phyloP scores from a whole-genome alignment of 176 grass and related monocot genomes.

The Carex myosuroides region DNA sequence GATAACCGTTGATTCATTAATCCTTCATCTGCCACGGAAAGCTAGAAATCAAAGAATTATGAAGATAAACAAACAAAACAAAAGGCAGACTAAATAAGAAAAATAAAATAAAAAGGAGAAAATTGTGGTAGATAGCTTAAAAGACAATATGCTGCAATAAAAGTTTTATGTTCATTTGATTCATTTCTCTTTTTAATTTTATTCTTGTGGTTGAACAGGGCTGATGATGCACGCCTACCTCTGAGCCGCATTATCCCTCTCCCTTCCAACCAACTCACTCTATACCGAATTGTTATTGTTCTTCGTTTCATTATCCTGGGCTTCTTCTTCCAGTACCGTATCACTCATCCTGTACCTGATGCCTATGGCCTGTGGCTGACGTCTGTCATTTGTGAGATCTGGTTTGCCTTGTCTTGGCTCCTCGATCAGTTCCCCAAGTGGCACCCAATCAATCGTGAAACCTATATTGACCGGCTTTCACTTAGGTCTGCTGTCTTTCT shows the following conservation, averaged over 20 bases:
- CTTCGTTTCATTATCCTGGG: constrained; percentile 80
- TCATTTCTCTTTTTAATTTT: constrained; percentile 4
- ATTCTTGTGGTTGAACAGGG: constrained; percentile 36
- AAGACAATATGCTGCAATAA: neutral
- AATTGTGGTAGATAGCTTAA: neutral
- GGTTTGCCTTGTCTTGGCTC: constrained; percentile 96
- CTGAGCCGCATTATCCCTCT: constrained; percentile 80
- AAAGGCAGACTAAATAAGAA: neutral
- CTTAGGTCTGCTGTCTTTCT: constrained; percentile 45
- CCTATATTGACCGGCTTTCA: constrained; percentile 77
- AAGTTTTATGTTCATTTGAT: constrained; percentile 13
- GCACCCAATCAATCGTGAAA: constrained; percentile 90
- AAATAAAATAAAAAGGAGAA: neutral
- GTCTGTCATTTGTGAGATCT: constrained; percentile 93
- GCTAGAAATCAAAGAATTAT: neutral
- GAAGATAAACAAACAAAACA: neutral
- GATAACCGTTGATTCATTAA: neutral
- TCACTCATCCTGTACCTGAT: constrained; percentile 78
- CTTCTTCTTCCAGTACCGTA: constrained; percentile 96
- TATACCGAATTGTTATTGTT: constrained; percentile 76
- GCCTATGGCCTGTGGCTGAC: constrained; percentile 86
- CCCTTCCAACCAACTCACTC: constrained; percentile 61
- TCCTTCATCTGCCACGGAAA: neutral
- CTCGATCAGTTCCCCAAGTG: constrained; percentile 93
- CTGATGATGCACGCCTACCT: constrained; percentile 95